Evolutionary conservation across 192 early-diverging fungal species (phyloP).

Genomic region (Bifiguratus adelaidae): DNA sequence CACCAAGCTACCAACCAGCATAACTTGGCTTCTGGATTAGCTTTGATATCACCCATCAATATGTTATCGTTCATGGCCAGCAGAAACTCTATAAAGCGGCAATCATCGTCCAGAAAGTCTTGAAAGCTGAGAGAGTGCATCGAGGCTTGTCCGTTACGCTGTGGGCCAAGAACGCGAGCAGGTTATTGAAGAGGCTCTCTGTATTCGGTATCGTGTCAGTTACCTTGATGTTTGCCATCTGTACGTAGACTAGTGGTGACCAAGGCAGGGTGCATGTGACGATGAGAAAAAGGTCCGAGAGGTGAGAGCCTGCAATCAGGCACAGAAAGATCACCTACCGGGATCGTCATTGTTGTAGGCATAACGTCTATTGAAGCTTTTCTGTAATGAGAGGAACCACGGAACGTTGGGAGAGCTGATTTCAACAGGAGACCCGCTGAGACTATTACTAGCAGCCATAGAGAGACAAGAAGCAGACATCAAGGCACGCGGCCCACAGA

Average conservation of each 20-base stretch:
- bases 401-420: no score
- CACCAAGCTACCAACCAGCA: constrained; percentile 58
- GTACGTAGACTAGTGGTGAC: not conserved
- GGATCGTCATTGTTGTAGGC: not conserved
- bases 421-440: no score
- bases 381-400: constrained; percentile 11
- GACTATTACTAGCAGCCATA: no score
- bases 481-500: no score
- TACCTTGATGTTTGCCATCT: constrained; percentile 9
- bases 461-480: no score
- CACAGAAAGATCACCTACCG: not conserved
- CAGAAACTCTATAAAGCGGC: constrained; percentile 46
- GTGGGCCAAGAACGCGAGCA: not conserved
- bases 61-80: constrained; percentile 58
- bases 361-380: constrained; percentile 11
- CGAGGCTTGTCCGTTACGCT: constrained; percentile 31
- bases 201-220: not conserved
- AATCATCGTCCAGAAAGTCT: constrained; percentile 53
- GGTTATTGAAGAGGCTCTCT: not conserved
- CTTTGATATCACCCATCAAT: constrained; percentile 59
- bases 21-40: constrained; percentile 48
- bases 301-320: not conserved
- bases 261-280: not conserved
- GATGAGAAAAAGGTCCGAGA: not conserved
- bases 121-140: constrained; percentile 53